Evolutionary conservation across 2,329 filamentous ascomycete species (phyloP).

Genomic region (Claviceps sp.): DNA sequence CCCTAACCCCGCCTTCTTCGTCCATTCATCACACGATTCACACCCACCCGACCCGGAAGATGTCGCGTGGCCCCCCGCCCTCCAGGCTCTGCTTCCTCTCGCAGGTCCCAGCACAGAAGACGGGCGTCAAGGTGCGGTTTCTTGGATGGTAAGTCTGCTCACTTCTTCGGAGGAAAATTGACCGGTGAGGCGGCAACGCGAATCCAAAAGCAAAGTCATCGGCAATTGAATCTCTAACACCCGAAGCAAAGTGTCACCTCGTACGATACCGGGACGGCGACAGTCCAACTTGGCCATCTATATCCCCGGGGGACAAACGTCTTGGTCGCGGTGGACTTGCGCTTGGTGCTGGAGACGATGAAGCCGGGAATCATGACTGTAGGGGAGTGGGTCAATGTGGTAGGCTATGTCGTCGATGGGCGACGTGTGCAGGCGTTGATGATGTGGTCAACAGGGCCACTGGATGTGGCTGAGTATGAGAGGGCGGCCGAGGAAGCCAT

Average conservation of each 20-base stretch:
- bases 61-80: conserved; percentile 48
- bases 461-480: conserved; percentile 63
- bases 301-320: conserved; percentile 36
- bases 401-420: conserved; percentile 53
- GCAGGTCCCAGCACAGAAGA: conserved; percentile 35
- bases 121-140: conserved; percentile 74
- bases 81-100: conserved; percentile 53
- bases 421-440: conserved; percentile 58
- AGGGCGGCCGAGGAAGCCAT: conserved; percentile 30
- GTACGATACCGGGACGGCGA: conserved; percentile 41
- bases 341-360: conserved; percentile 54
- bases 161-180: neutral
- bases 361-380: conserved; percentile 49
- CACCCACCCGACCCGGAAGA: conserved; percentile 11
- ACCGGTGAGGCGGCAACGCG: no score
- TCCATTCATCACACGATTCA: neutral
- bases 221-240: no score
- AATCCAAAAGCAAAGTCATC: no score
- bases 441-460: conserved; percentile 61
- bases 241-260: conserved; percentile 29
- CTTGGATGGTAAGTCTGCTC: conserved; percentile 62
- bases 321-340: conserved; percentile 53
- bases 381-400: conserved; percentile 81
- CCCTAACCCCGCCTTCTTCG: no score
- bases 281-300: conserved; percentile 54